A percentile compares a stretch with the other conserved stretches of the same genome.
Evolutionary conservation across 768 basidiomycete genomes (phyloP).

Genomic region (Rhizopogon vulgaris): DNA sequence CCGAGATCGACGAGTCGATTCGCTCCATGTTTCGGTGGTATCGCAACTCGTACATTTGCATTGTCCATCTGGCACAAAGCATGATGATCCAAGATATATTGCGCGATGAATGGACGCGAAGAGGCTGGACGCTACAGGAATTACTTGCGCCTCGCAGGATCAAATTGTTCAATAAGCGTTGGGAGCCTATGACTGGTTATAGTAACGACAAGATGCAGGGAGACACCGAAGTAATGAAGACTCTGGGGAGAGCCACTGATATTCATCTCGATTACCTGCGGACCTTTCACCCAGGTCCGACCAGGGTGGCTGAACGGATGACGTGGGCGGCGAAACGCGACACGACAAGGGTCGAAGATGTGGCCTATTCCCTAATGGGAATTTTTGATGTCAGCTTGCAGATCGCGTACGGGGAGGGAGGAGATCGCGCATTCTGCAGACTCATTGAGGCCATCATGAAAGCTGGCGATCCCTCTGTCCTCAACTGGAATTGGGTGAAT

Average conservation of each 20-base stretch:
- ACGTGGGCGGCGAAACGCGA: conserved; percentile 10
- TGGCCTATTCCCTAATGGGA: conserved; percentile 10
- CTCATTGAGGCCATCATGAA: conserved; percentile 1
- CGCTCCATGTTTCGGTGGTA: conserved; percentile 13
- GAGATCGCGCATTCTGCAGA: conserved; percentile 2
- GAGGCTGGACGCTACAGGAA: conserved; percentile 4
- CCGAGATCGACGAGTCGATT: conserved; percentile 10
- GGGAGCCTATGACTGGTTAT: neutral
- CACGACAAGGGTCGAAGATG: conserved; percentile 10
- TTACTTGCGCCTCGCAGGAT: conserved; percentile 1
- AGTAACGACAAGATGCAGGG: too few species aligned
- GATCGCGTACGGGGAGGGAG: conserved; percentile 13
- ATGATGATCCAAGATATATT: too few species aligned
- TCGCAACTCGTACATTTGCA: conserved; percentile 6
- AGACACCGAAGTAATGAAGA: too few species aligned
- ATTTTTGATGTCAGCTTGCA: conserved; percentile 8
- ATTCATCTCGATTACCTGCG: too few species aligned
- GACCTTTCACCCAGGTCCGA: too few species aligned
- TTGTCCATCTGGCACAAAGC: neutral
- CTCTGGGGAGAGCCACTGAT: too few species aligned
- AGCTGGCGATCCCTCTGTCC: neutral
- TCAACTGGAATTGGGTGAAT: conserved; percentile 4
- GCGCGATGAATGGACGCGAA: neutral
- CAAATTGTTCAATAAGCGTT: conserved; percentile 1
- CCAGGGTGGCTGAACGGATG: neutral